Base-by-base conservation (phyloP, 768 basidiomycete genomes). In the Podaxis sp. region DNA sequence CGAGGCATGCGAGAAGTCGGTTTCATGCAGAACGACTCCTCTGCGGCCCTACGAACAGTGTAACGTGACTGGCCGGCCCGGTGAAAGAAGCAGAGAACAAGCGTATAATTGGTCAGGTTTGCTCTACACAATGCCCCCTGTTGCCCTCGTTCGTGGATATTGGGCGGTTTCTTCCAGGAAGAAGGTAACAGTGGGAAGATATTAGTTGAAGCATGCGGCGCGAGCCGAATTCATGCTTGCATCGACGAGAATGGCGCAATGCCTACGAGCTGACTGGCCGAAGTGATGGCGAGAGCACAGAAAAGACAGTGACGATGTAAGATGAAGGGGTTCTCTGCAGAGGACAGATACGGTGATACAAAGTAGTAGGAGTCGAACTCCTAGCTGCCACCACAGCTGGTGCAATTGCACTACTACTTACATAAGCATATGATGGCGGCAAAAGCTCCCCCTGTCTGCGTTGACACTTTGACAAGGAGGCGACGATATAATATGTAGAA, bases 61-160 rank as follows among this genome's bases (percentile, higher is more conserved):
- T 22, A 55, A 55, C 19, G 54, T 55, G 54, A 55, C 54, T 38
- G 6, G 6, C 37, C 54, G 54, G 54, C 12, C 54, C 54, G 54
- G 24, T 22, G 22, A 13, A 11, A 22, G 37, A 55, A 40, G 36
- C 19, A 19, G 37, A 55, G 24, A 55, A 55, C 9, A 55, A 9
- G 29, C 13, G n/a, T 37, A 19, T 37, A 33, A 19, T 17, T 55
- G 54, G 54, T 27, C 49, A 50, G 49, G 49, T 22, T 9, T 50
- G 11, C 22, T 50, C 49, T 12, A 24, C 49, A 6, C 12, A 50
- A 12, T 11, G 22, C 11, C 24, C 24, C 24, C 4, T 22, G 11
- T 27, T 50, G 49, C 19, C 49, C 12, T 22, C 12, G 24, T 25
- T 24, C 12, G 24, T 25, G 9, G 49, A 27, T 5, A 24, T 50